These are phyloP conservation scores for Metschnikowia continentalis DNA, from an alignment of 805 yeast species.

Conservation along the genomic window DNA sequence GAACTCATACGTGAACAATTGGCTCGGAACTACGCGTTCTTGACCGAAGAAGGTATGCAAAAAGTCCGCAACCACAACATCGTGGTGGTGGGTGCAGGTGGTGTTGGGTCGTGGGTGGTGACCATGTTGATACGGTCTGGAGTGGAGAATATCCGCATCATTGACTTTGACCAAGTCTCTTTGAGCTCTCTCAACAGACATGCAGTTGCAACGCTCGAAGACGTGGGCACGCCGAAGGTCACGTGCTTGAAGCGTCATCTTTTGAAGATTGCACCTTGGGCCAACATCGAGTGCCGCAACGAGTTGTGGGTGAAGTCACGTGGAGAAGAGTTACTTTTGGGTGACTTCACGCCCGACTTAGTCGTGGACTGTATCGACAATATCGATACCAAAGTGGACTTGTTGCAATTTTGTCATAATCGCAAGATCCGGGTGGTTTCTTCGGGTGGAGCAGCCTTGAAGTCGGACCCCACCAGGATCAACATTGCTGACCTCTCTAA, in stretches of 20 bases:
- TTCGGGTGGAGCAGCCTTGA: constrained; percentile 97
- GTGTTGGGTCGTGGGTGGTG: constrained; percentile 96
- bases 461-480: constrained; percentile 90
- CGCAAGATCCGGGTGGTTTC: constrained; percentile 66
- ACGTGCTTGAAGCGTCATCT: constrained; percentile 70
- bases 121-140: constrained; percentile 93
- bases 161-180: constrained; percentile 96
- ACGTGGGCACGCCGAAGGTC: constrained; percentile 92
- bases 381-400: constrained; percentile 92
- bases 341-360: constrained; percentile 59
- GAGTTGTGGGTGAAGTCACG: constrained; percentile 69
- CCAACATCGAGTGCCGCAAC: constrained; percentile 69
- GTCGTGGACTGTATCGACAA: constrained; percentile 96
- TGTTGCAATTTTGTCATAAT: constrained; percentile 66
- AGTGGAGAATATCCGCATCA: constrained; percentile 66
- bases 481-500: constrained; percentile 83
- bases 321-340: constrained; percentile 57
- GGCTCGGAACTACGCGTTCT: constrained; percentile 88
- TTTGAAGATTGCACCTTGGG: constrained; percentile 88
- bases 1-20: constrained; percentile 84
- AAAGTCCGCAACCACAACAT: constrained; percentile 67
- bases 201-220: constrained; percentile 85
- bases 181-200: constrained; percentile 89
- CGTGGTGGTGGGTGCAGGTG: constrained; percentile 91
- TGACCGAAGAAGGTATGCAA: constrained; percentile 79